Percentiles rank a stretch among this genome's conserved stretches.
Conservation (phyloP, 2,329 filamentous ascomycete genomes). For the Botrytis porri region DNA sequence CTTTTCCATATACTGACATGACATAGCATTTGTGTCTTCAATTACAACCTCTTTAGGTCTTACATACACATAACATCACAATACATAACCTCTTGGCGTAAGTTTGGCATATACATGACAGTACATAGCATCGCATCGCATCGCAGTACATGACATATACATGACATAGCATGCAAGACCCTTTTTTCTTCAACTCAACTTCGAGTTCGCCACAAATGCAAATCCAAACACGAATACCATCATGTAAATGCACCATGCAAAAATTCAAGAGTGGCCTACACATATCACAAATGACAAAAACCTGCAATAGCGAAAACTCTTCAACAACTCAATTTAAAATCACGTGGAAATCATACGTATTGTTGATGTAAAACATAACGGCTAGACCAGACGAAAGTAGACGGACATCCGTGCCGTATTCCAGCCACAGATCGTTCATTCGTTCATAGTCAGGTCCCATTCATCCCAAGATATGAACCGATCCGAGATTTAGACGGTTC, state of each 20-base stretch:
- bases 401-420: conserved; percentile 1
- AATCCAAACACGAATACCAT: background rate
- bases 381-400: background rate
- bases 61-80: background rate
- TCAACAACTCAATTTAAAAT: conserved; percentile 6
- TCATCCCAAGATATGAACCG: background rate
- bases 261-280: background rate
- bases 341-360: background rate
- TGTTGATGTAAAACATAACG: background rate
- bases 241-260: background rate
- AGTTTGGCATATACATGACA: background rate
- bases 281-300: background rate
- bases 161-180: background rate
- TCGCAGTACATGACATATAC: conserved; percentile 1
- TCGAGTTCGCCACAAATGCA: background rate
- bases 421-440: conserved; percentile 1
- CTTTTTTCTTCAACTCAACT: background rate
- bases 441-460: background rate
- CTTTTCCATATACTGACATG: background rate
- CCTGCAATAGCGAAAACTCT: background rate
- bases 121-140: background rate
- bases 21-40: background rate
- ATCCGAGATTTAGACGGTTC: background rate
- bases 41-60: background rate
- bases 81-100: background rate